Base-by-base conservation (phyloP, 1,139 yeast genomes). In the Yamadazyma kanchanaburiensis region DNA sequence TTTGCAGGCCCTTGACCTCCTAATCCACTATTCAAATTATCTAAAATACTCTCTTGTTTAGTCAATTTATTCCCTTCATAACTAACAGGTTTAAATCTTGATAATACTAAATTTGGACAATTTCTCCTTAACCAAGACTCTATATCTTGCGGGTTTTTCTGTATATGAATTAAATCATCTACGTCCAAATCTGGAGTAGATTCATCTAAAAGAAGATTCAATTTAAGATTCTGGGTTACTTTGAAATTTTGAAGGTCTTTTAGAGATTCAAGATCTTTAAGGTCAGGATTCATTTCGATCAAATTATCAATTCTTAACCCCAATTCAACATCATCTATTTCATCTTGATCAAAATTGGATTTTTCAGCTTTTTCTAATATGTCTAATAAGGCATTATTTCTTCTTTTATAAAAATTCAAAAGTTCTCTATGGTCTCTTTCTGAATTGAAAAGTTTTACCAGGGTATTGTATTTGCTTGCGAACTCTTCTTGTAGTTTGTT, bases 111-210 rank as follows among this genome's bases (percentile, higher is more conserved):
- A 31, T 56, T 54, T 2, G 66, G 59, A 32, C 53, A 51, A 36
- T 64, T 60, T 27, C 71, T 49, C 25, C 67, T 45, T 20, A 58
- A 43, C 74, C 74, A 67, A 37, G 54, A 45, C 22, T 63, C 69
- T 3, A 55, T 44, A 26, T 53, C 59, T 41, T 64, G 70, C 0
- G 74, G 74, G 30, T 67, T 67, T 15, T 49, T 40, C 37, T 64
- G 68, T 2, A 60, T 38, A 7, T 47, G 41, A 21, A 53, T 52
- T 15, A 63, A 41, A 34, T 67, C 74, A 35, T 67, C 73, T 26
- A 56, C 49, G n/a, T 56, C 46, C 25, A 64, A 44, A 12, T 66
- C 74, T 2, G 71, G 62, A 2, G 66, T 46, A 17, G 54, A 39
- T 34, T 67, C 74, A 9, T 48, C 42, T 9, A 59, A 29, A 3